Percentiles rank a stretch among this genome's conserved stretches.
phyloP scores from a whole-genome alignment of 148 eudicot genomes.

The Rhododendron griersonianum region DNA sequence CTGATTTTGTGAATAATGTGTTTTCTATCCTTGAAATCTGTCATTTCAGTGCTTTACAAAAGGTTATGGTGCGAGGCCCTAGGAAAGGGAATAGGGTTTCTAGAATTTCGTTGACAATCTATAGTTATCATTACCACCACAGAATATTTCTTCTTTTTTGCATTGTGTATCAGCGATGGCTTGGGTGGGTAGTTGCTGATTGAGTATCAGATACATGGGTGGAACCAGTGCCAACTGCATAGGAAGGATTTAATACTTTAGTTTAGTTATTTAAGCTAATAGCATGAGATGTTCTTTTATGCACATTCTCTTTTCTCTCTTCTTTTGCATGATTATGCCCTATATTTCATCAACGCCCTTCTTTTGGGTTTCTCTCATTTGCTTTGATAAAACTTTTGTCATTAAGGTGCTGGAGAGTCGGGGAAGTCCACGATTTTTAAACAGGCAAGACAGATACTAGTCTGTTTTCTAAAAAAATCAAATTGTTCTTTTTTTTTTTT shows the following conservation, averaged over 20 bases:
- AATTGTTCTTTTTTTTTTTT: background rate
- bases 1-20: background rate
- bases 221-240: background rate
- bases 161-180: background rate
- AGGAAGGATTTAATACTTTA: background rate
- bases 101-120: background rate
- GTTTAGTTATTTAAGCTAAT: background rate
- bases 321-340: background rate
- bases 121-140: background rate
- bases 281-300: background rate
- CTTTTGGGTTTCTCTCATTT: background rate
- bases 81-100: background rate
- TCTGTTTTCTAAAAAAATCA: conserved; percentile 6
- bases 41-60: background rate
- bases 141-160: background rate
- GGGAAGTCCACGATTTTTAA: conserved; percentile 97
- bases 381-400: conserved; percentile 7
- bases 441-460: conserved; percentile 50
- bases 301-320: background rate
- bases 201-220: background rate
- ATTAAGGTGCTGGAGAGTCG: conserved; percentile 89
- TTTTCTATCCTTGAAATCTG: background rate
- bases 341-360: background rate
- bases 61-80: background rate
- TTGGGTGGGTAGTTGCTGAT: background rate